Base-by-base conservation (phyloP, 345 rosid genomes). In the Populus deltoides region DNA sequence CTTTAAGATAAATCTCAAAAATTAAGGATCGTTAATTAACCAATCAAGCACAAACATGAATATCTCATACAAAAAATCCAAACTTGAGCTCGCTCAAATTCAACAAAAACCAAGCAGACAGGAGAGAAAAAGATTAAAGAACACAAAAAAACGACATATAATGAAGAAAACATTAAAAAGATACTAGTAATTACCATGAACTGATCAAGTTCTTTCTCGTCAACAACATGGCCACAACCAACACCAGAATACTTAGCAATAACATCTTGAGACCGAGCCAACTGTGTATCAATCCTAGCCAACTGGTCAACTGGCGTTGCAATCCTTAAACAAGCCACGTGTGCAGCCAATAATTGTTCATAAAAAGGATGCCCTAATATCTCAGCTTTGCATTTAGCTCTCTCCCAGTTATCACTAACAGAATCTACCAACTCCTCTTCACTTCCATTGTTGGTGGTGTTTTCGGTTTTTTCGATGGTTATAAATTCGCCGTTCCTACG, bases 271-370 rank as follows among this genome's bases (percentile, higher is more conserved):
- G 86, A 82, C 78, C 69, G 84, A 43, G 81, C 71, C 70, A 87
- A 74, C 86, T 85, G 86, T n/a, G 85, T 63, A 68, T 75, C 87
- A 68, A 85, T 82, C 81, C 87, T 82, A 0, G 87, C 84, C 67
- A 80, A 66, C 86, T 81, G 87, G 81, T 86, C 89, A 7, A 84
- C 86, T 18, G 86, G 87, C 13, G 87, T 86, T 20, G 87, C 89
- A 68, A 80, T 80, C 77, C 85, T 78, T 61, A 84, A 71, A 49
- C 89, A 86, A 22, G 86, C 80, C 35, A 78, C 82, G 35, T 79
- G 87, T 8, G 84, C 84, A 27, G 82, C 70, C 69, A 82, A 67
- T 59, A 86, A 68, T 73, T 87, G 90, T 10, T 87, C 90, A 77
- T 84, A 87, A 66, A 87, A 70, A 17, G 88, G 90, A 47, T 87